Evolutionary conservation across 306 rosid genomes (phyloP), one percentile per base, ranked within the genome.

Genomic region (Neltuma alba): DNA sequence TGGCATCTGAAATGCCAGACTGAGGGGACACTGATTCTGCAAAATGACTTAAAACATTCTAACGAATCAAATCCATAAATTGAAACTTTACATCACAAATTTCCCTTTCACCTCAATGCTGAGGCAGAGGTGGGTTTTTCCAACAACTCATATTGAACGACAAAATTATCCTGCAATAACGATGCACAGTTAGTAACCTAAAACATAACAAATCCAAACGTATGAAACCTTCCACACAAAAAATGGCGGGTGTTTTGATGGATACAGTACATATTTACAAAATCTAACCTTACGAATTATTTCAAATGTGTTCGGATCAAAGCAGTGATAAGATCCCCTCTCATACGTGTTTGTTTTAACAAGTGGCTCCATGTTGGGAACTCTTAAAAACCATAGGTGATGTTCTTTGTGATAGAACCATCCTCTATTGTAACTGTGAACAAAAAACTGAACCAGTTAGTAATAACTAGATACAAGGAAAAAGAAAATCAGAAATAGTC

Each of bases 371-470:
- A 87, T 69, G 82, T 91, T 91, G 81, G 98, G 85, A 47, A 85
- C 89, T 76, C 96, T 88, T 44, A 62, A 80, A 72, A 93, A 87
- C 99, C 99, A 96, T 13, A 85, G 67, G 9, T 88, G 91, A 52
- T 75, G 89, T 42, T 96, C 99, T 79, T 90, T 96, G 93, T 91
- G 99, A 85, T 93, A 96, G 76, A 86, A 86, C 99, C 99, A 96
- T n/a, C 93, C 91, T 84, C 92, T 90, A 15, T 86, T 88, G 78
- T 85, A 83, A 44, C 99, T 96, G 89, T 55, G 34, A 77, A 77
- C 63, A 89, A 80, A 36, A 48, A 74, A 45, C 63, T 21, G 45
- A 62, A 23, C 57, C 47, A 18, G 76, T 75, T 74, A 72, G 81
- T 37, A 61, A 48, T 75, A 8, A 58, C 41, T 13, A 28, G 72